A percentile compares a stretch with the other conserved stretches of the same genome.
Evolutionary conservation across 2,329 filamentous ascomycete species (phyloP).

Genomic region (Colletotrichum cordylinicola): DNA sequence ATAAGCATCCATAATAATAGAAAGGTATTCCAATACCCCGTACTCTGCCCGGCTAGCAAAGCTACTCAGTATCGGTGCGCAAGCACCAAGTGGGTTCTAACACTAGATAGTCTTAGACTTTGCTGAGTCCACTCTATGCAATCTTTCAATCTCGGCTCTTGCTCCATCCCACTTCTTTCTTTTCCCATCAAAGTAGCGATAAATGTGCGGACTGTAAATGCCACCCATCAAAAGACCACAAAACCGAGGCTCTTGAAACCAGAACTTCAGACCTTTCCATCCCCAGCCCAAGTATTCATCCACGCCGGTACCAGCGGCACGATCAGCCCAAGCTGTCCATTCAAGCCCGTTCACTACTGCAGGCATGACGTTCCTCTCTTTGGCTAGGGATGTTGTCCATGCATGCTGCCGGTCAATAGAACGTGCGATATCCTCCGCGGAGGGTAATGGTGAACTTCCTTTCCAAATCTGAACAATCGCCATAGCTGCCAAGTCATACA

Average conservation of each 20-base stretch:
- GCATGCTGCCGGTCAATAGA: conserved; percentile 28
- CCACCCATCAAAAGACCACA: conserved; percentile 41
- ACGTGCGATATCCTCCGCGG: conserved; percentile 33
- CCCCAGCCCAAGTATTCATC: conserved; percentile 43
- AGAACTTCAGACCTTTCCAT: conserved; percentile 44
- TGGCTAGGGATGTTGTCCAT: conserved; percentile 26
- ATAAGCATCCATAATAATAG: too few species aligned
- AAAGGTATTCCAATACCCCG: too few species aligned
- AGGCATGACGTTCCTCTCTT: conserved; percentile 16
- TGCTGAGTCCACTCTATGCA: not conserved
- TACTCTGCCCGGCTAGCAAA: too few species aligned
- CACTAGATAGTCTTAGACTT: not conserved
- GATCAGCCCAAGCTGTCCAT: conserved; percentile 38
- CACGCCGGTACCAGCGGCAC: conserved; percentile 43
- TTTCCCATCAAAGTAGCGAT: conserved; percentile 41
- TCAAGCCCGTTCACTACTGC: conserved; percentile 27
- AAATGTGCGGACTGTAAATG: conserved; percentile 43
- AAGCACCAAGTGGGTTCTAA: too few species aligned
- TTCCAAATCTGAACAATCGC: conserved; percentile 42
- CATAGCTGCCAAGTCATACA: conserved; percentile 40
- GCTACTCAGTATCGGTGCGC: too few species aligned
- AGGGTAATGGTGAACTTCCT: conserved; percentile 25
- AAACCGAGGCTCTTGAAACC: conserved; percentile 39
- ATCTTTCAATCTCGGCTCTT: not conserved
- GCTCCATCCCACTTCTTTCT: conserved; percentile 44